Base-by-base conservation (phyloP, 2,329 filamentous ascomycete species). In the Lecanicillium sp. region DNA sequence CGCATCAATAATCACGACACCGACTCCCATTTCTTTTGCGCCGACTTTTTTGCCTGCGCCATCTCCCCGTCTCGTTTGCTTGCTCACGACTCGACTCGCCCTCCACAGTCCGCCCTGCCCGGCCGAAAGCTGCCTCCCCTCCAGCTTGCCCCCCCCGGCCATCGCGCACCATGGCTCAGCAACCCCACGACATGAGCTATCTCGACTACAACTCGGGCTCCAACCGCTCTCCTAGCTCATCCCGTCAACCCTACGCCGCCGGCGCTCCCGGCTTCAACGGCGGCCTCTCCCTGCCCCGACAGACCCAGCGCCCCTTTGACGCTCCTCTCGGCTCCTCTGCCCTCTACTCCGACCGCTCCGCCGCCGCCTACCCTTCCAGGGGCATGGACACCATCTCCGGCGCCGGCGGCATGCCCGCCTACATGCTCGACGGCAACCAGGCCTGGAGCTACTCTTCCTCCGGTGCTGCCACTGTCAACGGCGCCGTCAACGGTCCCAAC, bases 241-340 rank as follows among this genome's bases (percentile, higher is more conserved):
- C 86, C 43, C 67, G 74, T 63, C 86, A 86, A 52, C 74, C 72
- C 49, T 78, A 77, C 54, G 68, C 50, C 33, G 68, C 49, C 35
- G 61, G 56, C 29, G 51, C 55, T 58, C 54, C 59, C 72, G 65
- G 77, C 72, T 84, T 73, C 73, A 76, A 50, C 71, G 63, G 62
- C 12, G 68, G 67, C 23, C 55, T 72, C 37, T 70, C 69, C 7
- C 61, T 72, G 11, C 69, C 69, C 11, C 62, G 69, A 23, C 69
- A 72, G 62, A 73, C 81, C 36, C 90, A 89, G 57, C 80, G 88
- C 58, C 86, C 86, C 56, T 87, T 90, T 63, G 89, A 95, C 61
- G 79, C 77, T 52, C 80, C 82, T 49, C 77, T 88, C 61, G 67
- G 66, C 35, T 70, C 70, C 1, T 77, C 81, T 42, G 80, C 79